Percentiles rank a stretch among this genome's conserved stretches.
Evolutionary conservation across 192 early-diverging fungal genomes (phyloP).

Genomic region (Podila epicladia): DNA sequence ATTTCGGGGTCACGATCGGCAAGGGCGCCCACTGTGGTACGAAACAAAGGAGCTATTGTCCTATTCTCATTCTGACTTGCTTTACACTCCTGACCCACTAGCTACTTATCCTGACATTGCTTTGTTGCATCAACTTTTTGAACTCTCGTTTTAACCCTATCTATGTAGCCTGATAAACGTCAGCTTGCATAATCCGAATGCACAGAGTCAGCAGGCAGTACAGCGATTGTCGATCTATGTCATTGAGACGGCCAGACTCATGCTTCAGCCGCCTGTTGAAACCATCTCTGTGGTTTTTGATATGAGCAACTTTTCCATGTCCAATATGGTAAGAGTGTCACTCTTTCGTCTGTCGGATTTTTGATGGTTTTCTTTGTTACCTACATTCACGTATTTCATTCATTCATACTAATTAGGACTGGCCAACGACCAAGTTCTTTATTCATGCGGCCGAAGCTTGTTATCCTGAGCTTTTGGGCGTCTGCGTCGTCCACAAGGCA

Average conservation of each 20-base stretch:
- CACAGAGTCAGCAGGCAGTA: conserved; percentile 67
- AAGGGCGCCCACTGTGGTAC: conserved; percentile 59
- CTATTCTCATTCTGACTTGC: not conserved
- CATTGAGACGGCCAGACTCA: conserved; percentile 72
- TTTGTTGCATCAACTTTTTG: not conserved
- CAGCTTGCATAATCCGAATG: conserved; percentile 54
- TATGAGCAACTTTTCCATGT: conserved; percentile 77
- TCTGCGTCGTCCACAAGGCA: conserved; percentile 82
- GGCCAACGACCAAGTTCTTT: conserved; percentile 78
- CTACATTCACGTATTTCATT: not conserved
- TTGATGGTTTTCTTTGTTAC: not conserved
- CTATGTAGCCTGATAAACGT: conserved; percentile 51
- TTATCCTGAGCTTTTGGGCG: conserved; percentile 88
- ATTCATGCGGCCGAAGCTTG: conserved; percentile 81
- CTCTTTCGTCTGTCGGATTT: not conserved
- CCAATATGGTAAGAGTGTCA: conserved; percentile 64
- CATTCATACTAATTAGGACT: conserved; percentile 59
- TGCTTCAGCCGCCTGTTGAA: conserved; percentile 68
- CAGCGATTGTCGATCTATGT: conserved; percentile 74
- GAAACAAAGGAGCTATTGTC: not conserved
- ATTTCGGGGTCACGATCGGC: conserved; percentile 58
- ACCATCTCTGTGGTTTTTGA: conserved; percentile 83
- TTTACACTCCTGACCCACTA: too few relatives aligned
- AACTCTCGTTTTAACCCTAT: conserved; percentile 2
- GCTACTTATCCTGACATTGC: too few relatives aligned